Evolutionary conservation across 805 yeast species (phyloP), one percentile per base, ranked within the genome.

Genomic region (Vanderwaltozyma verrucispora): DNA sequence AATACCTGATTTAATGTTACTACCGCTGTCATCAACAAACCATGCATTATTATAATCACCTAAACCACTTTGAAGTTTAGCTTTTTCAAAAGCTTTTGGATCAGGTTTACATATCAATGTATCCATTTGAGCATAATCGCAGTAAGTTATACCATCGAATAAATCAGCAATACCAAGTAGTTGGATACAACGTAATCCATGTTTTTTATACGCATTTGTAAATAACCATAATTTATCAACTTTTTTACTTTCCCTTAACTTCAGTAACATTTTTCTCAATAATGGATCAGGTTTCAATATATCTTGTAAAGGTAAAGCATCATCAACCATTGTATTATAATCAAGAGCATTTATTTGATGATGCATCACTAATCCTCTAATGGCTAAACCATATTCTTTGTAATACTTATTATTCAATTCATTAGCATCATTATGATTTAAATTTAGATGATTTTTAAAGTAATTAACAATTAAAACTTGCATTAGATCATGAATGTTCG

Each of bases 151-250:
- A 0, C 98, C 98, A 47, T 89, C 97, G 55, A 92, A 88, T 38
- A 86, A 55, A 56, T 88, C 96, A n/a, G 89, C 96, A 21, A 89
- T 58, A 2, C 96, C 96, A 34, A 89, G 65, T 33, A 89, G 66
- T 30, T 77, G 70, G 15, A 87, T 69, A 23, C 86, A 94, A 35
- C 96, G 69, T 32, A 77, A 50, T 0, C 89, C 98, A 60, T 89
- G 98, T 51, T 76, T 86, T 54, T 80, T 78, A 63, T 89, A 89
- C 2, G 98, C 97, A 57, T 89, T 89, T 4, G 98, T 89, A 52
- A 86, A 82, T 31, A 92, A 69, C 98, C 98, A 89, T 45, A 89
- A 64, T 51, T 78, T 69, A 49, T 77, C 80, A 40, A 80, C 75
- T 44, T 75, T 72, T 1, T 73, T 67, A n/a, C 61, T 53, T 11